phyloP scores from a whole-genome alignment of 768 basidiomycete species.

The Mycena indigotica region DNA sequence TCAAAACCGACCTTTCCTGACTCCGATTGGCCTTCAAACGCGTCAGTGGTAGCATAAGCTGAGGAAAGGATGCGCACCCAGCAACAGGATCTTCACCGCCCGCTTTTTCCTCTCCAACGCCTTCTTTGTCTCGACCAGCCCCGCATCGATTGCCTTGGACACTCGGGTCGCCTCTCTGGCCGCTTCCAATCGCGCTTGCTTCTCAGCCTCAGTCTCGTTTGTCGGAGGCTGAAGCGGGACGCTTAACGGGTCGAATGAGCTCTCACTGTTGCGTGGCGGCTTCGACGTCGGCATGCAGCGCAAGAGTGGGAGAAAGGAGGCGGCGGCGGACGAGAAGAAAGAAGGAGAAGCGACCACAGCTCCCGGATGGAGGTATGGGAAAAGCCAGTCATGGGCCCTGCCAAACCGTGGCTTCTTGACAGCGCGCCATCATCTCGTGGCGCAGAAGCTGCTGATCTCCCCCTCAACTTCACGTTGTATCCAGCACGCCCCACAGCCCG shows the following conservation, averaged over 20 bases:
- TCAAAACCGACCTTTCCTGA: slow-evolving; percentile 35
- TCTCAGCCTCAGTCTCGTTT: slow-evolving; percentile 39
- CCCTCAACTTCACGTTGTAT: neutral
- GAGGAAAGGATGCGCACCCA: slow-evolving; percentile 31
- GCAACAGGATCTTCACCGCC: slow-evolving; percentile 41
- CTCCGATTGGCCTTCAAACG: slow-evolving; percentile 39
- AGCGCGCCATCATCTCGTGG: neutral
- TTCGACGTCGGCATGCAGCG: slow-evolving; percentile 7
- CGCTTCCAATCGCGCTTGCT: slow-evolving; percentile 30
- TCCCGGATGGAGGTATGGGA: slow-evolving; percentile 14
- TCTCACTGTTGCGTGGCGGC: neutral
- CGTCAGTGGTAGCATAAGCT: neutral
- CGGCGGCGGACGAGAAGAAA: neutral
- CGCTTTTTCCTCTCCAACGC: slow-evolving; percentile 38
- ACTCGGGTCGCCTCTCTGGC: slow-evolving; percentile 36
- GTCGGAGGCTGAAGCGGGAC: slow-evolving; percentile 33
- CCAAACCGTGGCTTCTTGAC: neutral
- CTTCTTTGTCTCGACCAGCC: slow-evolving; percentile 35
- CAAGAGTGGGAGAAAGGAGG: neutral
- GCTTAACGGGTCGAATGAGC: slow-evolving; percentile 35
- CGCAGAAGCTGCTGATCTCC: neutral
- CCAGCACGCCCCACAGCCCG: no score
- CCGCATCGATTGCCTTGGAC: slow-evolving; percentile 39
- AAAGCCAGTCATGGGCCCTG: no score
- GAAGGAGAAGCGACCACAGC: neutral